These are phyloP conservation scores for Corymbia calophylla DNA, from an alignment of 441 rosid genomes.

Conservation along the genomic window DNA sequence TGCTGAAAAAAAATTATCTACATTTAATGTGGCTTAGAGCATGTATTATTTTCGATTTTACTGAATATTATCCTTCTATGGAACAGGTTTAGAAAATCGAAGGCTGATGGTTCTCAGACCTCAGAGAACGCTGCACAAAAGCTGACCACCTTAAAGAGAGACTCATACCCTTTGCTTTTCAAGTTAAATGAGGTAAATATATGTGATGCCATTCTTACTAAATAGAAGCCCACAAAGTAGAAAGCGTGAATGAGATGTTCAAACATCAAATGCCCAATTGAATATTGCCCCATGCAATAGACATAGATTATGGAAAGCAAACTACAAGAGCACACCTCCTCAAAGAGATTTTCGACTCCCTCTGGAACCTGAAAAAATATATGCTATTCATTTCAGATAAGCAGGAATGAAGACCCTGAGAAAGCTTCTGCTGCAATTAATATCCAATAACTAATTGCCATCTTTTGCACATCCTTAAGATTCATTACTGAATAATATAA, in stretches of 20 bases:
- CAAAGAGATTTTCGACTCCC: neutral
- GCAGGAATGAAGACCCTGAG: neutral
- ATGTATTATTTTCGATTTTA: neutral
- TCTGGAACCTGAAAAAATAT: neutral
- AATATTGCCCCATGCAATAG: neutral
- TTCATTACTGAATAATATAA: neutral
- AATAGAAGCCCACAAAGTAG: neutral
- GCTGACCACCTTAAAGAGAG: slow-evolving; percentile 46
- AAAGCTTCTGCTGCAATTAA: neutral
- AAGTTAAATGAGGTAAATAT: slow-evolving; percentile 80
- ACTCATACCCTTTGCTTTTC: slow-evolving; percentile 72
- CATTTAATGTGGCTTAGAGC: neutral
- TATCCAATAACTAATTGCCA: neutral
- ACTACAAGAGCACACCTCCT: neutral
- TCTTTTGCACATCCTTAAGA: neutral
- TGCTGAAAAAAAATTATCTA: neutral
- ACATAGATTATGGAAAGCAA: neutral
- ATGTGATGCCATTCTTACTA: neutral
- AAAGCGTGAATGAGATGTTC: neutral
- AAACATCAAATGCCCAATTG: neutral
- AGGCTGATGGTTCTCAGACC: slow-evolving; percentile 35
- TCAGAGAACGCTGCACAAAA: slow-evolving; percentile 29
- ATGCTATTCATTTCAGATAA: neutral
- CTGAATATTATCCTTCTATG: neutral
- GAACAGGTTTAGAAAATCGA: slow-evolving; percentile 67